Evolutionary conservation across 371 early-diverging fungal species (phyloP), one percentile per base, ranked within the genome.

Genomic region (Nematocida displodere): DNA sequence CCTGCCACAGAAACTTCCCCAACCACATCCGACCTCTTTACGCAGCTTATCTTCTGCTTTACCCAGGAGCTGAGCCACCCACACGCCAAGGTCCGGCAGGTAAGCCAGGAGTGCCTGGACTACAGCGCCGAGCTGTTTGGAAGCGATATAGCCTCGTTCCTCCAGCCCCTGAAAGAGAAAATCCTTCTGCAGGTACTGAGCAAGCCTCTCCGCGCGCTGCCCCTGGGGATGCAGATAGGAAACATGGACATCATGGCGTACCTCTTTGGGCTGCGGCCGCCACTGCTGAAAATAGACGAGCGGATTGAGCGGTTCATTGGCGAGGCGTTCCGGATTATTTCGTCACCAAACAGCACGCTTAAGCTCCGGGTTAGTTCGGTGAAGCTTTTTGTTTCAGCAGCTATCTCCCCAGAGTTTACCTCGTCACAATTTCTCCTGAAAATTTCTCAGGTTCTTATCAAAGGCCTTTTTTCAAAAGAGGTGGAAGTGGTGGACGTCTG

Each of bases 161-260:
- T 71, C 2, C 28, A 5, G 15, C 75, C 75, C 15, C 39, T 71
- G 3, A 58, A 50, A 50, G 75, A 71, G 20, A 71, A 71, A 48
- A 28, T 71, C 7, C 75, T 71, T 7, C 48, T 48, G 29, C 75
- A 71, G 34, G 50, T 61, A 11, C 75, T 71, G 15, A 71, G 62
- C 33, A 71, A 71, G 59, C 75, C 75, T 1, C 63, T 71, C 42
- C 11, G 75, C 7, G 75, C 75, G 8, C 42, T 71, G 8, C 52
- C 75, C n/a, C 20, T 7, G 17, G 61, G 75, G 7, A 46, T 71
- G 29, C 75, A 71, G 49, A 58, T 71, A 71, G 75, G 75, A 13
- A 71, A 71, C 58, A 71, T 71, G 75, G 75, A 71, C n/a, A 39
- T 61, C 13, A 71, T 71, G 46, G 37, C 64, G 17, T 71, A 61